Evolutionary conservation across 1,139 yeast genomes (phyloP), one percentile per base, ranked within the genome.

Genomic region (Pichia sorboxylosa): DNA sequence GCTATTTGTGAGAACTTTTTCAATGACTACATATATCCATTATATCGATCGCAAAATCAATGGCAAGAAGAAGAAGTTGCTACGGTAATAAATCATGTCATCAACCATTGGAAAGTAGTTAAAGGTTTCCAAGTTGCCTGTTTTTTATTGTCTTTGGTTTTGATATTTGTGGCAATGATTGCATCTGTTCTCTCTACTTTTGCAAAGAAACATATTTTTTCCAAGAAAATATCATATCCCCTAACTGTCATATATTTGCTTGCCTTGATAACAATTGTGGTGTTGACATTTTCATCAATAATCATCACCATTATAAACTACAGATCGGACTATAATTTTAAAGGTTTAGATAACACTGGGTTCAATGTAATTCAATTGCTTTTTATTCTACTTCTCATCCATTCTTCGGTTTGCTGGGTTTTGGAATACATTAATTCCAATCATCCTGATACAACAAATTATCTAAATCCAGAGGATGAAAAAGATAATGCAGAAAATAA

Each of bases 21-120:
- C 16, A 35, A 32, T 17, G 23, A 30, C 10, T 34, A 37, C 24
- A 32, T 36, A 3, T 37, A 20, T 21, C 39, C 39, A 13, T 28
- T 36, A 10, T 33, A 31, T 16, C 16, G 28, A 11, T 33, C 35
- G 10, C 39, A 35, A 19, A 24, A 23, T 22, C 16, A 23, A 8
- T 17, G 11, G 15, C 13, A 21, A 25, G 33, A 26, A 24, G 25
- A 19, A 6, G 27, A 32, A 13, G 20, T 37, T 14, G 34, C 29
- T 9, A 32, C 21, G 18, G 8, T 18, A 16, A 29, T 38, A 33
- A 9, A 32, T 9, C 17, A 17, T 27, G 24, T 35, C 10, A 24
- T 35, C 9, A 33, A 16, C 6, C 29, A 24, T 17, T 38, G 41
- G 39, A 19, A 15, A n/a, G 10, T 28, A 10, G 27, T 26, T 2